Evolutionary conservation across 345 rosid species (phyloP).

Genomic region (Eutrema heterophyllum): DNA sequence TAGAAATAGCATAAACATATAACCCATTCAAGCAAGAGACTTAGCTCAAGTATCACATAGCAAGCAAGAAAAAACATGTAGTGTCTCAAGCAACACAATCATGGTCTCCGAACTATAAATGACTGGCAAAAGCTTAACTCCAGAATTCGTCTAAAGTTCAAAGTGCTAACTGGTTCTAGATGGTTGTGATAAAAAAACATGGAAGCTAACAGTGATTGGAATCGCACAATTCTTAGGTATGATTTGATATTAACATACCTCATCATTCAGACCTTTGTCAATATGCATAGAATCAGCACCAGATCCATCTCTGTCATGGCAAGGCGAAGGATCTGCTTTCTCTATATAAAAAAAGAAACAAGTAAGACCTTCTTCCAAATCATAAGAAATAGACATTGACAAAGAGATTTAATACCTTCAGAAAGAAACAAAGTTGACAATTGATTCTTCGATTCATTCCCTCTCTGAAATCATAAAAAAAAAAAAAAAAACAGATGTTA

Average conservation of each 20-base stretch:
- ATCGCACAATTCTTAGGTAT: neutral
- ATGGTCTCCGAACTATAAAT: neutral
- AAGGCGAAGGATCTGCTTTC: conserved; percentile 29
- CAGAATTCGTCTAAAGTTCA: neutral
- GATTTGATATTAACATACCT: conserved; percentile 38
- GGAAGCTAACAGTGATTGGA: neutral
- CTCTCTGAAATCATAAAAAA: conserved; percentile 38
- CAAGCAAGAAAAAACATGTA: neutral
- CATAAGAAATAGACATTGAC: neutral
- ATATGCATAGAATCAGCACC: conserved; percentile 38
- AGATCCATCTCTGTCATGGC: conserved; percentile 14
- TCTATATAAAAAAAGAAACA: conserved; percentile 12
- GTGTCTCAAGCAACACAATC: neutral
- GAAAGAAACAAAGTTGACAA: conserved; percentile 58
- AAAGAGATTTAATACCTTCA: conserved; percentile 44
- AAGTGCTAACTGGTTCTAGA: neutral
- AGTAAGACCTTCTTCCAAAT: neutral
- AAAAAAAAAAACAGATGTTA: neutral
- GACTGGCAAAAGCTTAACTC: neutral
- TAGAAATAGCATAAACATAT: neutral
- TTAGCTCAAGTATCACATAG: neutral
- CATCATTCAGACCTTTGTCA: conserved; percentile 48
- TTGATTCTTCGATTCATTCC: conserved; percentile 40
- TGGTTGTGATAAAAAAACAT: no score
- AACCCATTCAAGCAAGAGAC: neutral